These are phyloP conservation scores for Phoma sp. DNA, from an alignment of 2,329 filamentous ascomycete genomes.

Conservation along the genomic window DNA sequence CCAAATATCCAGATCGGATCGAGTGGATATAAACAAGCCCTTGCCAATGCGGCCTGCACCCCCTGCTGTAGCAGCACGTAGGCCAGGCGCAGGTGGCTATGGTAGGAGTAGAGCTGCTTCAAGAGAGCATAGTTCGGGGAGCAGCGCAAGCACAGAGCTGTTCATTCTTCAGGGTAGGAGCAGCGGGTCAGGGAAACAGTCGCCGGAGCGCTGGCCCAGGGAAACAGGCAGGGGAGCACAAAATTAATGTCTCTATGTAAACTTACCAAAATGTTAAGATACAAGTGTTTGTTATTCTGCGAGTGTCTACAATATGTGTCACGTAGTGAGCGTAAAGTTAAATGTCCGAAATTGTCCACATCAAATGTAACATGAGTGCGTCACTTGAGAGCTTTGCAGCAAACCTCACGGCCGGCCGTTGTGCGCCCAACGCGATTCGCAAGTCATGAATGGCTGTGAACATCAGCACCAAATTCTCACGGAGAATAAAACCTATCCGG, in stretches of 20 bases:
- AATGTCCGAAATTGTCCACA: too few species aligned
- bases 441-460: too few species aligned
- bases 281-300: background rate
- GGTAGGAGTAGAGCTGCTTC: constrained; percentile 5
- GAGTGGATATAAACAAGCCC: constrained; percentile 7
- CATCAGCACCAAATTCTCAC: too few species aligned
- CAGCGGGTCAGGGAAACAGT: background rate
- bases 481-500: too few species aligned
- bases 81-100: background rate
- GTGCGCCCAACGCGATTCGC: too few species aligned
- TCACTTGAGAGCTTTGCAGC: too few species aligned
- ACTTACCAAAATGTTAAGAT: background rate
- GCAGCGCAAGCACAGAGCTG: constrained; percentile 11
- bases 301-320: too few species aligned
- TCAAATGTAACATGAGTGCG: too few species aligned
- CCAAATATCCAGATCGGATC: background rate
- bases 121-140: constrained; percentile 5
- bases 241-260: too few species aligned
- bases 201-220: constrained; percentile 7
- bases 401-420: too few species aligned
- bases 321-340: too few species aligned
- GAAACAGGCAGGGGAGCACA: too few species aligned
- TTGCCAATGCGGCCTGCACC: constrained; percentile 10
- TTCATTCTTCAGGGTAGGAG: constrained; percentile 12
- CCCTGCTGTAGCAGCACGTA: background rate